A percentile compares a stretch with the other conserved stretches of the same genome.
Conservation (phyloP, 148 eudicot genomes). For the Nepenthes mirabilis region DNA sequence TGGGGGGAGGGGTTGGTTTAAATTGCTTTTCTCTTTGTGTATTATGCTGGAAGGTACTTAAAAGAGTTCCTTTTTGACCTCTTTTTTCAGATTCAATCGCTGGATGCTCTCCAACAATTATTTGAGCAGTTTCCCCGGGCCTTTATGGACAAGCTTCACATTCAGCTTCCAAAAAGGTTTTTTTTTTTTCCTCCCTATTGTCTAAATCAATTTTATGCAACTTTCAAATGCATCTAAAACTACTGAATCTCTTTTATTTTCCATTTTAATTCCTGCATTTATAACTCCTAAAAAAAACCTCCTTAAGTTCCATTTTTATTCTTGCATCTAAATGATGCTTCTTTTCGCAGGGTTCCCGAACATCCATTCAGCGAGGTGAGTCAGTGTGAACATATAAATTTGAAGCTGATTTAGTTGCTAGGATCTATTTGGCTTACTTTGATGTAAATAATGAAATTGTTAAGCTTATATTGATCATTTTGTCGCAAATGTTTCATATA, state of each 20-base stretch:
- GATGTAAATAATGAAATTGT: too few relatives aligned
- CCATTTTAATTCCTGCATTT: neutral
- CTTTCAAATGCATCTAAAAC: neutral
- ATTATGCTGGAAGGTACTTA: too few relatives aligned
- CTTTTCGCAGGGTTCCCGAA: slow-evolving; percentile 41
- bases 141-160: slow-evolving; percentile 67
- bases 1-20: too few relatives aligned
- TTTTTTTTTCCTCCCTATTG: neutral
- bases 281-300: neutral
- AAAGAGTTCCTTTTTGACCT: too few relatives aligned
- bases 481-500: too few relatives aligned
- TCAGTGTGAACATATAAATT: neutral
- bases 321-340: neutral
- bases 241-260: neutral
- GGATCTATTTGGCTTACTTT: too few relatives aligned
- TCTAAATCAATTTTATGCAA: neutral
- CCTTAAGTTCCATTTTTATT: neutral
- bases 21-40: too few relatives aligned
- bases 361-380: slow-evolving; percentile 49
- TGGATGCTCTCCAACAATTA: slow-evolving; percentile 82
- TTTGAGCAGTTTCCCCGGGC: slow-evolving; percentile 89
- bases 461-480: too few relatives aligned
- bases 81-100: slow-evolving; percentile 64
- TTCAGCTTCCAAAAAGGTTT: slow-evolving; percentile 54
- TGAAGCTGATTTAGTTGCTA: neutral